Percentiles rank a stretch among this genome's conserved stretches.
Conservation (phyloP, 2,329 filamentous ascomycete genomes). For the Talaromyces islandicus region DNA sequence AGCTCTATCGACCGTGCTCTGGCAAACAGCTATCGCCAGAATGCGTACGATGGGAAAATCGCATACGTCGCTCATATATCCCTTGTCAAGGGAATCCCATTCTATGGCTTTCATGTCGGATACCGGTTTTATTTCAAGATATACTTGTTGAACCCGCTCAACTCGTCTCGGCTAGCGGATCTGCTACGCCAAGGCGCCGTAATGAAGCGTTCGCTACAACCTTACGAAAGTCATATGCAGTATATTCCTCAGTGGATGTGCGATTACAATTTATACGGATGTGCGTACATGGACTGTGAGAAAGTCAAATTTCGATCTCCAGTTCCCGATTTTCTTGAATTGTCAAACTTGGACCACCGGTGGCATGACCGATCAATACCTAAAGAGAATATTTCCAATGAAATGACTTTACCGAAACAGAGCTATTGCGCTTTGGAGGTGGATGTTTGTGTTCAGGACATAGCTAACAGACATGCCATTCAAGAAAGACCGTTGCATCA, state of each 20-base stretch:
- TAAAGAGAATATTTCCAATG: conserved; percentile 53
- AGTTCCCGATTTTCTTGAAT: conserved; percentile 62
- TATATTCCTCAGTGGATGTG: conserved; percentile 96
- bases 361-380: conserved; percentile 77
- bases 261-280: conserved; percentile 96
- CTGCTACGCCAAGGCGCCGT: conserved; percentile 82
- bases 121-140: conserved; percentile 90
- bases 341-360: conserved; percentile 56
- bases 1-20: conserved; percentile 87
- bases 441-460: conserved; percentile 82
- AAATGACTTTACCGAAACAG: conserved; percentile 61
- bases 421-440: conserved; percentile 88
- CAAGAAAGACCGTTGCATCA: conserved; percentile 76
- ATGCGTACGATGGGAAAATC: conserved; percentile 62
- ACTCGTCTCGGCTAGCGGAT: conserved; percentile 83
- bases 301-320: conserved; percentile 69
- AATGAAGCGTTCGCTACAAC: conserved; percentile 77
- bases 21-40: conserved; percentile 74
- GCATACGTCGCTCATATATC: conserved; percentile 85
- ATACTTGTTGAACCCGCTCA: conserved; percentile 80
- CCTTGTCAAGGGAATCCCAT: conserved; percentile 86
- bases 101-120: conserved; percentile 93
- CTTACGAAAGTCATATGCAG: conserved; percentile 89
- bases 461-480: conserved; percentile 73
- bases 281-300: conserved; percentile 70